Conservation (phyloP, 495 filamentous ascomycete genomes). For the Gamarada debralockiae region DNA sequence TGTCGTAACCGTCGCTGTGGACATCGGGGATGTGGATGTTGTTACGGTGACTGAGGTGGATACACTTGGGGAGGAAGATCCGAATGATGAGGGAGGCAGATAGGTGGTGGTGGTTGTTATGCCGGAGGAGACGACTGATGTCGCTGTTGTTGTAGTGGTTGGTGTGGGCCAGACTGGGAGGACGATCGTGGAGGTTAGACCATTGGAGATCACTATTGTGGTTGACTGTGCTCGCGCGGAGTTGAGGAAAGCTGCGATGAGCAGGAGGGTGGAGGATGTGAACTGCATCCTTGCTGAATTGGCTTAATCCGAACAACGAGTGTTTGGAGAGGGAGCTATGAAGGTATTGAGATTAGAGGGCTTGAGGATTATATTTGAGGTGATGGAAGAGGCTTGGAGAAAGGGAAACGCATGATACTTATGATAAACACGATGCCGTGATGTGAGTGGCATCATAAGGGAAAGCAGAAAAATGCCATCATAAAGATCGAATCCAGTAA, state of each 20-base stretch:
- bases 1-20: too few species aligned
- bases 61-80: background rate
- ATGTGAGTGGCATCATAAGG: too few species aligned
- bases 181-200: background rate
- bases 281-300: too few species aligned
- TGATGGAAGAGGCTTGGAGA: background rate
- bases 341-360: too few species aligned
- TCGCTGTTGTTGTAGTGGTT: background rate
- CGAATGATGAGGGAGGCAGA: background rate
- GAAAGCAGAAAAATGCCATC: too few species aligned
- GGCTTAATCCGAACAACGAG: too few species aligned
- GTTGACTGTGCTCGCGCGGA: background rate
- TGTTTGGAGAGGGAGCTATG: too few species aligned
- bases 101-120: constrained; percentile 3
- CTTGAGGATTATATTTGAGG: too few species aligned
- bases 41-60: background rate
- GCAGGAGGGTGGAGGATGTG: too few species aligned
- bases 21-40: background rate
- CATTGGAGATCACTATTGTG: background rate
- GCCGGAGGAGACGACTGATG: background rate
- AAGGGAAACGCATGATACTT: background rate
- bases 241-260: background rate
- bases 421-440: too few species aligned
- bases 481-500: too few species aligned
- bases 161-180: background rate